These are phyloP conservation scores for Aphanomyces invadans DNA, from an alignment of 352 stramenopile genomes.

Conservation along the genomic window DNA sequence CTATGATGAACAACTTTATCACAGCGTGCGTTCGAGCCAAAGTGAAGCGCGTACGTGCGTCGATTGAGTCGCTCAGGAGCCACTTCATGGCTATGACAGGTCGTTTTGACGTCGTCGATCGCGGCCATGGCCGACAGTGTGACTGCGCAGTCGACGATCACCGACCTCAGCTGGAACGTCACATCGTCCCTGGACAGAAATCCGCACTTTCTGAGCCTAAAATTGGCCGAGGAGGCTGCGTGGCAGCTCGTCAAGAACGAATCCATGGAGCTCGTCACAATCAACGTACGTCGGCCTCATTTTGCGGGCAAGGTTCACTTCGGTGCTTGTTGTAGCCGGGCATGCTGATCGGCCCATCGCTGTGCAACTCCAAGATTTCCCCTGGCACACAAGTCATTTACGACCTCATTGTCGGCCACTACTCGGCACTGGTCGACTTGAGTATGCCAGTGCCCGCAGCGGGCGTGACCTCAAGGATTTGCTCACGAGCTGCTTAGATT, in stretches of 20 bases:
- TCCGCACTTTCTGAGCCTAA: constrained; percentile 82
- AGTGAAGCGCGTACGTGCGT: constrained; percentile 50
- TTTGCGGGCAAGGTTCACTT: not conserved
- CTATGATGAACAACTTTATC: constrained; percentile 90
- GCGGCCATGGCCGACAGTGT: constrained; percentile 79
- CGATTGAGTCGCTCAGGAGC: not conserved
- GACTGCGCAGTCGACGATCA: constrained; percentile 65
- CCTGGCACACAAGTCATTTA: constrained; percentile 84
- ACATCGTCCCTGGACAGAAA: constrained; percentile 76
- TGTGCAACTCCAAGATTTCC: constrained; percentile 75
- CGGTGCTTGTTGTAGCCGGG: constrained; percentile 40
- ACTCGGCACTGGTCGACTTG: constrained; percentile 79
- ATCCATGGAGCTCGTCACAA: constrained; percentile 75
- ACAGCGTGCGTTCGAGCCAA: constrained; percentile 69
- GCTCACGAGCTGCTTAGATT: constrained; percentile 38
- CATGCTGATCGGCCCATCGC: constrained; percentile 70
- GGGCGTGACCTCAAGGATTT: too few species aligned
- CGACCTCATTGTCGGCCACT: constrained; percentile 78
- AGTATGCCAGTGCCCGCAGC: too few species aligned
- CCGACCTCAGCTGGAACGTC: constrained; percentile 81
- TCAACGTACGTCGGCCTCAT: constrained; percentile 48
- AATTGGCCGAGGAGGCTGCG: constrained; percentile 77
- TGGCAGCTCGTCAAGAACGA: constrained; percentile 84
- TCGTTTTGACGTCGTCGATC: constrained; percentile 80
- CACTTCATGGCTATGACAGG: constrained; percentile 26